Conservation (phyloP, 768 basidiomycete species). For the Phylloporus scabripes region DNA sequence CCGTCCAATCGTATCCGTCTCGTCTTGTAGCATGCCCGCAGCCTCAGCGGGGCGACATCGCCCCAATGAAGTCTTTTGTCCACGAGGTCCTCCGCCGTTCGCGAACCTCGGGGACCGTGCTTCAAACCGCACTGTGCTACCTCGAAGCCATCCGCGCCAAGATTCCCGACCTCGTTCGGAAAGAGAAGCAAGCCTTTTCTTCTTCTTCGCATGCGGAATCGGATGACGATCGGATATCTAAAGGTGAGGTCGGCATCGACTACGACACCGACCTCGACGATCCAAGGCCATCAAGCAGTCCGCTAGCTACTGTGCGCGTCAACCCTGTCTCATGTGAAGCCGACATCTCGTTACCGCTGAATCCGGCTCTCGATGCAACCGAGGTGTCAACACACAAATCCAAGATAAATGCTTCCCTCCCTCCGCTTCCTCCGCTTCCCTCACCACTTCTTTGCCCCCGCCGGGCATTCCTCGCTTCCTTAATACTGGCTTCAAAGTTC, state of each 20-base stretch:
- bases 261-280: slow-evolving; percentile 33
- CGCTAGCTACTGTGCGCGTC: slow-evolving; percentile 43
- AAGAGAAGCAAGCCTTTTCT: slow-evolving; percentile 44
- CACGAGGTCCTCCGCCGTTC: slow-evolving; percentile 86
- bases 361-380: slow-evolving; percentile 11
- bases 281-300: slow-evolving; percentile 19
- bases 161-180: slow-evolving; percentile 55
- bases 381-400: slow-evolving; percentile 9
- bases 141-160: slow-evolving; percentile 74
- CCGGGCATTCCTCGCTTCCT: slow-evolving; percentile 79
- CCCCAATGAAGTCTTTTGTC: slow-evolving; percentile 73
- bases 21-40: slow-evolving; percentile 13
- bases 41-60: slow-evolving; percentile 31
- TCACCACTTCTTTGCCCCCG: slow-evolving; percentile 85
- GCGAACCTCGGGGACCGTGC: slow-evolving; percentile 73
- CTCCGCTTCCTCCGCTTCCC: slow-evolving; percentile 45
- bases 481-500: slow-evolving; percentile 90
- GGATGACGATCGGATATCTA: slow-evolving; percentile 39
- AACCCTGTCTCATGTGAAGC: slow-evolving; percentile 23
- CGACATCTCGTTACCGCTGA: slow-evolving; percentile 14
- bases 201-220: slow-evolving; percentile 37
- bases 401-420: slow-evolving; percentile 18
- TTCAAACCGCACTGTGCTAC: slow-evolving; percentile 87
- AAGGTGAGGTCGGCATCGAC: slow-evolving; percentile 40
- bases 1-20: slow-evolving; percentile 26